phyloP scores from a whole-genome alignment of 306 rosid genomes.

The Begonia loranthoides region DNA sequence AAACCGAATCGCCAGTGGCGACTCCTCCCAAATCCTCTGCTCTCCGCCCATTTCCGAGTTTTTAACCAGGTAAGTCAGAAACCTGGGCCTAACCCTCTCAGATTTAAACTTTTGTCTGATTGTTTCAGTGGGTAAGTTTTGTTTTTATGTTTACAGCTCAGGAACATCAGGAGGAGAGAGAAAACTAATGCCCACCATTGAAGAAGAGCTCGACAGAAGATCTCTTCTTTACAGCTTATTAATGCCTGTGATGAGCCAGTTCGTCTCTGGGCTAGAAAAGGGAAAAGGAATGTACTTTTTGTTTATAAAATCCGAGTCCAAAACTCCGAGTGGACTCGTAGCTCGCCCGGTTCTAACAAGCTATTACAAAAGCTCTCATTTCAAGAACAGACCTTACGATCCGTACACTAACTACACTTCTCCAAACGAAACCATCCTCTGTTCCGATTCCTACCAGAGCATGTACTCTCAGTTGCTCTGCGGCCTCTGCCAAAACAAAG shows the following conservation, averaged over 20 bases:
- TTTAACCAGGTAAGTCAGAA: conserved; percentile 35
- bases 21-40: conserved; percentile 36
- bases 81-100: too few species aligned
- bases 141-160: conserved; percentile 17
- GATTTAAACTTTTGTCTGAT: too few species aligned
- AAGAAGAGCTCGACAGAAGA: conserved; percentile 34
- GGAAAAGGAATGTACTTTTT: conserved; percentile 51
- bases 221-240: conserved; percentile 33
- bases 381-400: conserved; percentile 18
- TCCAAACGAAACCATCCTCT: conserved; percentile 40
- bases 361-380: conserved; percentile 44
- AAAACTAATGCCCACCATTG: conserved; percentile 44
- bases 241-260: conserved; percentile 43
- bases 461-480: conserved; percentile 58
- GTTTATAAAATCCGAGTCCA: conserved; percentile 35
- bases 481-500: conserved; percentile 30
- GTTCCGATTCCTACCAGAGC: conserved; percentile 43
- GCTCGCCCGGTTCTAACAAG: conserved; percentile 44
- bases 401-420: conserved; percentile 39
- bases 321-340: conserved; percentile 33
- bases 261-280: conserved; percentile 31
- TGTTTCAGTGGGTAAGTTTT: too few species aligned
- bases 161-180: conserved; percentile 63
- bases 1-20: conserved; percentile 53
- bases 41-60: conserved; percentile 53